Conservation (phyloP, 768 basidiomycete genomes). For the Amanita phalloides region DNA sequence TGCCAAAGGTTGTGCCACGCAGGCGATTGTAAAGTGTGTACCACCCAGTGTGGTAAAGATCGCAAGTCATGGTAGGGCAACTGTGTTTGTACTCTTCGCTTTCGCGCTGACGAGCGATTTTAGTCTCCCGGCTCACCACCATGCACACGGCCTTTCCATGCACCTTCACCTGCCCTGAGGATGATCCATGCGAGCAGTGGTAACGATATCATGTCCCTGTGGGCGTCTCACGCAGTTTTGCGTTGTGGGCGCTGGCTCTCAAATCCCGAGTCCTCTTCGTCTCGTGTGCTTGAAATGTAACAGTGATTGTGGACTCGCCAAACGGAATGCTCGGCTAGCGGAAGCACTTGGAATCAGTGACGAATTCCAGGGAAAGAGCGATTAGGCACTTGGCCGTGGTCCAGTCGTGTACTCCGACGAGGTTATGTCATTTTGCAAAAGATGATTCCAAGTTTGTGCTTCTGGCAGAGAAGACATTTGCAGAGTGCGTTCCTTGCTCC, state of each 20-base stretch:
- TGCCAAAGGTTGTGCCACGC: conserved; percentile 75
- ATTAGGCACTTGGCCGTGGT: conserved; percentile 1
- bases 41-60: conserved; percentile 73
- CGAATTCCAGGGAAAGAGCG: conserved; percentile 29
- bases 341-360: conserved; percentile 83
- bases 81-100: background rate
- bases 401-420: conserved; percentile 52
- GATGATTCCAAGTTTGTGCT: conserved; percentile 56
- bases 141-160: conserved; percentile 75
- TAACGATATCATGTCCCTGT: conserved; percentile 72
- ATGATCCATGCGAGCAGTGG: conserved; percentile 61
- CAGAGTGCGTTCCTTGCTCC: conserved; percentile 44
- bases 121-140: conserved; percentile 63
- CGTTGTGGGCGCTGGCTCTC: conserved; percentile 52
- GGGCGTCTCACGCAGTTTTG: conserved; percentile 69
- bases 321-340: conserved; percentile 81
- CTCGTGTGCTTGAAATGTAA: conserved; percentile 45
- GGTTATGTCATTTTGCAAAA: conserved; percentile 46
- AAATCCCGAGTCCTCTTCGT: conserved; percentile 14
- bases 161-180: conserved; percentile 79
- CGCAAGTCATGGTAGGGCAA: conserved; percentile 65
- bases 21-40: conserved; percentile 72
- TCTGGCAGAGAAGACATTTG: conserved; percentile 72
- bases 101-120: background rate
- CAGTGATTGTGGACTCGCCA: conserved; percentile 73